Evolutionary conservation across 75 land plant genomes (phyloP), one percentile per base, ranked within the genome.

Genomic region (Cunninghamia lanceolata): DNA sequence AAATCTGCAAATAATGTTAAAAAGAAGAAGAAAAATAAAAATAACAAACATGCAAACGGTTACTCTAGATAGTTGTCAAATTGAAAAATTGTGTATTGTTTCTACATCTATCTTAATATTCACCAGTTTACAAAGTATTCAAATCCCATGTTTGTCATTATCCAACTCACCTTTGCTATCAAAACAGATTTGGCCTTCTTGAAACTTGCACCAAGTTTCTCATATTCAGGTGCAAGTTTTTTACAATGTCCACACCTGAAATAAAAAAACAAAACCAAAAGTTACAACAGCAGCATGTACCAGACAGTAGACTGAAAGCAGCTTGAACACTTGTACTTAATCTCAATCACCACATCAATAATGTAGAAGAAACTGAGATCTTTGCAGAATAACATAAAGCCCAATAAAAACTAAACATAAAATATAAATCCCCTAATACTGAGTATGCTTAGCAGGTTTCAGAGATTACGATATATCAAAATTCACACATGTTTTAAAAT

Each of bases 161-260:
- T 34, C 43, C 25, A 15, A 19, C 16, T 83, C 50, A 96, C 99
- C 99, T 98, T 98, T 82, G 92, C 99, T 79, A 98, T 98, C 88
- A 96, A 90, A 63, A 96, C 94, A 36, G 92, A 91, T 84, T 98
- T 98, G 21, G 93, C 89, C 85, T 94, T 95, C 91, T 94, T 98
- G 66, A 98, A 96, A 15, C 94, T 92, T 16, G 94, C 78, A 16
- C 94, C 98, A 82, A 98, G 92, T 87, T 95, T 96, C 90, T 98
- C 99, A 92, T 94, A 98, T 86, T 98, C 99, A 35, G 99, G 99
- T 38, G 99, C 99, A 86, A 98, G 91, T 91, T 92, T 98, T 84
- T 98, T 96, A 90, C 99, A 98, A 87, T 98, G 99, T 25, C 99
- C 99, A 92, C 99, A 98, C 99, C 99, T 98, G 78, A 30, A 68